Conservation (phyloP, 2,329 filamentous ascomycete genomes). For the Chrysoporthe austroafricana region DNA sequence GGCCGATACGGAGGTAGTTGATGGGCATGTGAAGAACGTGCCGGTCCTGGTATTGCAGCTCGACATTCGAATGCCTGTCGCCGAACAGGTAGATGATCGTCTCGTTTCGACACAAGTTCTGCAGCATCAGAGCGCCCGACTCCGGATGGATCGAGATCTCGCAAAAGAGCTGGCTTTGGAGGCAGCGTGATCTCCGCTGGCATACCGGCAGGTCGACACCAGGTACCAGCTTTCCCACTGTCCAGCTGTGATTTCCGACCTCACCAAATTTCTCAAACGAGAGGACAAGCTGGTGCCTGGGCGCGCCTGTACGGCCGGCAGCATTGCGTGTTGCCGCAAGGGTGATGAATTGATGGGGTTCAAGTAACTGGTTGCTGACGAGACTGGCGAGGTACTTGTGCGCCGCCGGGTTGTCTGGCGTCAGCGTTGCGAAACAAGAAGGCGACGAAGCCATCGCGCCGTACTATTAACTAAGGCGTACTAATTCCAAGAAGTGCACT, state of each 20-base stretch:
- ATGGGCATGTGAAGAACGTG: slow-evolving; percentile 3
- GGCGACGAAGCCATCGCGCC: not conserved
- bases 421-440: slow-evolving; percentile 4
- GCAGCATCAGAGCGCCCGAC: not conserved
- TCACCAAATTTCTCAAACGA: not conserved
- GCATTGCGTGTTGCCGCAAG: not conserved
- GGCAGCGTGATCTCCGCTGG: not conserved
- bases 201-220: not conserved
- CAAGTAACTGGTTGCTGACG: not conserved
- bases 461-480: not conserved
- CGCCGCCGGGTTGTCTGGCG: not conserved
- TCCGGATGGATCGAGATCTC: slow-evolving; percentile 1
- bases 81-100: not conserved
- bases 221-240: not conserved
- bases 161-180: not conserved
- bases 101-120: not conserved
- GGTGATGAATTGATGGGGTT: no score
- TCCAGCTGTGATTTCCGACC: not conserved
- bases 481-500: not conserved
- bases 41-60: not conserved
- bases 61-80: not conserved
- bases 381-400: not conserved
- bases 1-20: slow-evolving; percentile 6
- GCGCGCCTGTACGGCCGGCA: not conserved
- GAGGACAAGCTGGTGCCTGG: slow-evolving; percentile 1